Percentiles rank a stretch among this genome's conserved stretches.
Conservation (phyloP, 495 filamentous ascomycete species). For the Hyaloscypha hepaticicola region DNA sequence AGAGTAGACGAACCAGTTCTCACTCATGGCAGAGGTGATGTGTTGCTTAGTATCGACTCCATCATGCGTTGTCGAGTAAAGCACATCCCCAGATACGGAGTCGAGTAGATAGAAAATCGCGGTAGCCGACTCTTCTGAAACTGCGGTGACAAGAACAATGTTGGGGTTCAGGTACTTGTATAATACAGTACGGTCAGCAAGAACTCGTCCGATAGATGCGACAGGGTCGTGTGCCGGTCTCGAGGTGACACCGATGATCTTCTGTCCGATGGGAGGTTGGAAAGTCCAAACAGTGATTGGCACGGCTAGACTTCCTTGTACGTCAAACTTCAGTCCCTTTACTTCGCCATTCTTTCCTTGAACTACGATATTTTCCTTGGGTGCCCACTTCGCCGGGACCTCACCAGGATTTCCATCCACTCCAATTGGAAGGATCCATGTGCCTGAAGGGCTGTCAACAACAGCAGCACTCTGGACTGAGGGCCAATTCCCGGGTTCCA, state of each 20-base stretch:
- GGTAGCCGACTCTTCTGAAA: slow-evolving; percentile 51
- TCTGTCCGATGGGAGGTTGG: slow-evolving; percentile 61
- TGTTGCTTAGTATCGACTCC: slow-evolving; percentile 74
- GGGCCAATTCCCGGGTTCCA: slow-evolving; percentile 36
- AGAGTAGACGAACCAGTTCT: slow-evolving; percentile 97
- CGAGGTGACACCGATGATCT: slow-evolving; percentile 62
- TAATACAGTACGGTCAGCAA: slow-evolving; percentile 85
- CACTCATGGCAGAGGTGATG: slow-evolving; percentile 74
- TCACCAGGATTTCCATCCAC: slow-evolving; percentile 42
- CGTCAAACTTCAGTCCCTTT: slow-evolving; percentile 55
- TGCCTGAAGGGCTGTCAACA: slow-evolving; percentile 51
- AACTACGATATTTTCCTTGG: slow-evolving; percentile 58
- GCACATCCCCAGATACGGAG: slow-evolving; percentile 75
- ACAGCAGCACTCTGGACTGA: slow-evolving; percentile 46
- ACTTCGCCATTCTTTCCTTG: slow-evolving; percentile 58
- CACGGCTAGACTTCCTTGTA: slow-evolving; percentile 43
- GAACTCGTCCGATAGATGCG: slow-evolving; percentile 90
- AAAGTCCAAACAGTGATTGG: slow-evolving; percentile 72
- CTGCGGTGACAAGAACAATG: slow-evolving; percentile 72
- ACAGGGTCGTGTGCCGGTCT: slow-evolving; percentile 79
- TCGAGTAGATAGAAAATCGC: slow-evolving; percentile 82
- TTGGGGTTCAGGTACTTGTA: slow-evolving; percentile 98
- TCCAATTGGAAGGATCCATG: slow-evolving; percentile 49
- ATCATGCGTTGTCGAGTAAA: slow-evolving; percentile 67
- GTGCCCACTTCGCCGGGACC: slow-evolving; percentile 38